Percentiles rank a stretch among this genome's conserved stretches.
Conservation (phyloP, 495 filamentous ascomycete species). For the Aspergillus wentii region DNA sequence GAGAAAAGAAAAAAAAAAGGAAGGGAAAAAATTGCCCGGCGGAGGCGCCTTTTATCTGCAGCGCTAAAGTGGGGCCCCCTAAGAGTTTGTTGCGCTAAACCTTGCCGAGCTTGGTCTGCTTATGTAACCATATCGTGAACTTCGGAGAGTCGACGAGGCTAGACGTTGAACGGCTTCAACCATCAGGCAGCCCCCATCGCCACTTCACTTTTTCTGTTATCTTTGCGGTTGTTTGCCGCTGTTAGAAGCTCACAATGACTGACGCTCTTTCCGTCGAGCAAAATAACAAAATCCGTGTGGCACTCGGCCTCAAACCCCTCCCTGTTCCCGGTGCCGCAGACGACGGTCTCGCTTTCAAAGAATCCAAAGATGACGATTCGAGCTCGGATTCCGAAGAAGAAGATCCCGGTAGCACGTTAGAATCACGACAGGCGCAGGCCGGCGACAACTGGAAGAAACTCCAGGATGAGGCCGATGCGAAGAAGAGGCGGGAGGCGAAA, state of each 20-base stretch:
- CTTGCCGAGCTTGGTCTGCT: slow-evolving; percentile 16
- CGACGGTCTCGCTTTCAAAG: slow-evolving; percentile 57
- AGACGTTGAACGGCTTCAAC: too few relatives aligned
- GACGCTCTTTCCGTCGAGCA: slow-evolving; percentile 86
- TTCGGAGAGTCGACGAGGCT: too few relatives aligned
- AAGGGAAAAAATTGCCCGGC: slow-evolving; percentile 18
- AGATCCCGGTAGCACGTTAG: slow-evolving; percentile 69
- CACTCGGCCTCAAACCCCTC: slow-evolving; percentile 85
- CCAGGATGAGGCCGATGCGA: slow-evolving; percentile 58
- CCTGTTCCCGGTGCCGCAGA: slow-evolving; percentile 63
- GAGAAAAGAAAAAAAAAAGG: slow-evolving; percentile 31
- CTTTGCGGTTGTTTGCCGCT: too few relatives aligned
- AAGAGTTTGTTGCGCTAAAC: slow-evolving; percentile 20
- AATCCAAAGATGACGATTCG: slow-evolving; percentile 38
- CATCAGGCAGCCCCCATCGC: too few relatives aligned
- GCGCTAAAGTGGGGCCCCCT: slow-evolving; percentile 18
- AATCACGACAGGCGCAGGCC: slow-evolving; percentile 70
- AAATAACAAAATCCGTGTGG: slow-evolving; percentile 86
- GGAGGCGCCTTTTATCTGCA: slow-evolving; percentile 27
- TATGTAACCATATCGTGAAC: too few relatives aligned
- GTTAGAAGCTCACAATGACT: slow-evolving; percentile 49
- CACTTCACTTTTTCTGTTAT: too few relatives aligned
- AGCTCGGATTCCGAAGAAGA: slow-evolving; percentile 45
- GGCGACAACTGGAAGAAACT: slow-evolving; percentile 70
- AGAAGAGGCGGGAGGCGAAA: slow-evolving; percentile 70